Conservation (phyloP, 208 protist species). For the Phytomonas sp. region DNA sequence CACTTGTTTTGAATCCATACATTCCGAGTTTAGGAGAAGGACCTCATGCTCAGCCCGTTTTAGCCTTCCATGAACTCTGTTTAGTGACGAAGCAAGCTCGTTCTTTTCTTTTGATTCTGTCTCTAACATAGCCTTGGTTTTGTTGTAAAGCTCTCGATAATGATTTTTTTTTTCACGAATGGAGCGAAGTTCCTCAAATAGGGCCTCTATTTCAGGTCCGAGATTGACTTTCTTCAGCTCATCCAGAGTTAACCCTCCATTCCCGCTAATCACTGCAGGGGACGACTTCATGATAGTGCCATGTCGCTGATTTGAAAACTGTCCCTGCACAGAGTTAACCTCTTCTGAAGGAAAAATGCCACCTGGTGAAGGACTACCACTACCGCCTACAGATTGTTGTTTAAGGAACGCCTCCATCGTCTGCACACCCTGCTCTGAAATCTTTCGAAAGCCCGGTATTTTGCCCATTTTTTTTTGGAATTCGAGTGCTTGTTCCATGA, state of each 20-base stretch:
- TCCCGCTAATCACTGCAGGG: neutral
- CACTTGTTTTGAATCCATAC: conserved; percentile 70
- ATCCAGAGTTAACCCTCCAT: conserved; percentile 52
- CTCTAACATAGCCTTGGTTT: conserved; percentile 25
- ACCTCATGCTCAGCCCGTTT: conserved; percentile 69
- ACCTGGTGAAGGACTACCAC: neutral
- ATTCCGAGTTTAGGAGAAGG: conserved; percentile 80
- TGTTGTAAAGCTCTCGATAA: conserved; percentile 60
- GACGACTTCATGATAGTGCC: neutral
- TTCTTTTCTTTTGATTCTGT: conserved; percentile 21
- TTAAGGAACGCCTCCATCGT: conserved; percentile 73
- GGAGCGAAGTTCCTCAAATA: conserved; percentile 68
- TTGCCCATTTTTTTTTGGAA: conserved; percentile 78
- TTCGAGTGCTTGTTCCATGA: conserved; percentile 76
- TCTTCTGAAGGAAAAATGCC: neutral
- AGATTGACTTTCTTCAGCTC: conserved; percentile 79
- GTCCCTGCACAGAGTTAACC: neutral
- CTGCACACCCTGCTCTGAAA: conserved; percentile 53
- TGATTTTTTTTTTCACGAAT: conserved; percentile 77
- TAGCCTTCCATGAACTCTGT: conserved; percentile 50
- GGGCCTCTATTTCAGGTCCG: conserved; percentile 79
- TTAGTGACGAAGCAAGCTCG: conserved; percentile 28
- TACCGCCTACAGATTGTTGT: conserved; percentile 11
- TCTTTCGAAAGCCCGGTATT: conserved; percentile 58
- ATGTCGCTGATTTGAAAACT: conserved; percentile 5